Evolutionary conservation across 2,329 filamentous ascomycete species (phyloP), one percentile per base, ranked within the genome.

Genomic region (Taxawa tesnikishii): DNA sequence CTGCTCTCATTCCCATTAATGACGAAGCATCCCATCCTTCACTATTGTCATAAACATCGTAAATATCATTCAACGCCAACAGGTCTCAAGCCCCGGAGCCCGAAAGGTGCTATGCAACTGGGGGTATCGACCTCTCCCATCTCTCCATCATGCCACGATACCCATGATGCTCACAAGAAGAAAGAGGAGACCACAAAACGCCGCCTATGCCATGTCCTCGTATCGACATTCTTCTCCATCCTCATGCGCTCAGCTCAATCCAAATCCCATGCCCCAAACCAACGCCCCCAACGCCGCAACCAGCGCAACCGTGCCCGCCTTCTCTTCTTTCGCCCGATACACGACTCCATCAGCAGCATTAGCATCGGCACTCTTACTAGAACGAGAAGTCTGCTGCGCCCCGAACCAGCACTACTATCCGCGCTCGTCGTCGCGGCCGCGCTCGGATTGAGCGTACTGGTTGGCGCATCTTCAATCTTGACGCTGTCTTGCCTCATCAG

Each of bases 401-500:
- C 19, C 19, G 19, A 8, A 8, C 19, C 19, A 23, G 8, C 19
- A 23, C 19, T 23, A 23, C 19, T 23, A 8, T 8, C 3, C 8
- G 19, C 19, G 19, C 19, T 8, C 8, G 8, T 23, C 19, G 19
- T 23, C 8, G 8, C n/a, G 8, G 19, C n/a, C 2, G 2, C 3
- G n/a, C 19, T 23, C 8, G 19, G 19, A 8, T 8, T 8, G 19
- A 23, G 19, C 3, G 19, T 23, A 23, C 19, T 25, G 1, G 26
- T 27, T 5, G 34, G 28, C 5, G 29, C 34, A 3, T 18, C 12
- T 21, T 36, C 15, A 29, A 37, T 37, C 21, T 29, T 27, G 19
- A 37, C 26, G 12, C 24, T 18, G 5, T 17, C 14, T 7, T 25
- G 26, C n/a, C 32, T 32, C 19, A 28, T 21, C 27, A 36, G 25